These are phyloP conservation scores for Prunus mongolica DNA, from an alignment of 306 rosid species.

Conservation along the genomic window DNA sequence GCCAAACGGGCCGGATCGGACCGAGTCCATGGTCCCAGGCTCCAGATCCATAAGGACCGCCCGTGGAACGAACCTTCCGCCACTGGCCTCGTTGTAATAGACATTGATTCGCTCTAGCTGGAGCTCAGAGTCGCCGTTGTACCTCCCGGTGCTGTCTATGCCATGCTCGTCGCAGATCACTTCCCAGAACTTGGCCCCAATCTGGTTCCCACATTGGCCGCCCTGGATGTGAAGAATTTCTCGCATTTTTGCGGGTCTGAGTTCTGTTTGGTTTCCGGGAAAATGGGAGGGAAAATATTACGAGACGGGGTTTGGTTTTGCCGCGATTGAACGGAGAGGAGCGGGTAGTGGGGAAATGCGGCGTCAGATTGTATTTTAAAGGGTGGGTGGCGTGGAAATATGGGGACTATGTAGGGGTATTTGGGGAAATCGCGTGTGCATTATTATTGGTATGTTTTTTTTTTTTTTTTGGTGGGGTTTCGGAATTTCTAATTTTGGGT, in stretches of 20 bases:
- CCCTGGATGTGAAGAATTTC: slow-evolving; percentile 55
- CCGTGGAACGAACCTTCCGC: slow-evolving; percentile 48
- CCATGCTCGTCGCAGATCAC: slow-evolving; percentile 56
- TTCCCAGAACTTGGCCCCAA: slow-evolving; percentile 59
- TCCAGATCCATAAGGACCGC: slow-evolving; percentile 57
- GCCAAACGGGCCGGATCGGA: slow-evolving; percentile 47
- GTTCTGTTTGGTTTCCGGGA: neutral
- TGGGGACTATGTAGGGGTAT: neutral
- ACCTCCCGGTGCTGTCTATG: slow-evolving; percentile 38
- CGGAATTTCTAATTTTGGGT: neutral
- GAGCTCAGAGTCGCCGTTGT: slow-evolving; percentile 42
- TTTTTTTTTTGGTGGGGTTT: neutral
- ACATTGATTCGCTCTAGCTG: slow-evolving; percentile 50
- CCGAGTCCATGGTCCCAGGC: slow-evolving; percentile 53
- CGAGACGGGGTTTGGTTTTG: neutral
- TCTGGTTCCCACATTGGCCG: slow-evolving; percentile 55
- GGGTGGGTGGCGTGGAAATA: neutral
- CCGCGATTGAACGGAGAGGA: neutral
- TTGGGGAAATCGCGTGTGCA: neutral
- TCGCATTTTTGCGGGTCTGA: slow-evolving; percentile 21
- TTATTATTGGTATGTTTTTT: neutral
- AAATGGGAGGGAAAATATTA: neutral
- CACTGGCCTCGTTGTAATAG: slow-evolving; percentile 50
- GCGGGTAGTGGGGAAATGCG: neutral
- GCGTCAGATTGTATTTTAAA: neutral